A percentile compares a stretch with the other conserved stretches of the same genome.
phyloP scores from a whole-genome alignment of 2,329 filamentous ascomycete species.

The Penicillium sp. region DNA sequence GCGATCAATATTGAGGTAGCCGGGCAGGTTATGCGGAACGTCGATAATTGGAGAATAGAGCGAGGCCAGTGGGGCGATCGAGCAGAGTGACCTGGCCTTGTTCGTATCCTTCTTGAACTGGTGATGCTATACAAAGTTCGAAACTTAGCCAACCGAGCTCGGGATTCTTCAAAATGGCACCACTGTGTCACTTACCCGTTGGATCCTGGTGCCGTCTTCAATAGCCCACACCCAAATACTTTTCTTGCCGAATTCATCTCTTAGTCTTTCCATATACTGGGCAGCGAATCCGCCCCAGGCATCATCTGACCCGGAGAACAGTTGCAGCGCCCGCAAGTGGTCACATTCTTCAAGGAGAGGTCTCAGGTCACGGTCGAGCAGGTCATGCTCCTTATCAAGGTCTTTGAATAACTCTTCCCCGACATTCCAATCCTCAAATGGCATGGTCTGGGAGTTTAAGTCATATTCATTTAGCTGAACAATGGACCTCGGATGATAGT shows the following conservation, averaged over 20 bases:
- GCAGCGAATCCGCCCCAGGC: conserved; percentile 78
- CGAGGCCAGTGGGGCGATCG: conserved; percentile 69
- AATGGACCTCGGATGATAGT: conserved; percentile 83
- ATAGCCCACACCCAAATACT: conserved; percentile 85
- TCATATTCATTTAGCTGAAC: conserved; percentile 87
- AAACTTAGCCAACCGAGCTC: conserved; percentile 29
- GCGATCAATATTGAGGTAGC: conserved; percentile 60
- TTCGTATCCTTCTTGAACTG: conserved; percentile 68
- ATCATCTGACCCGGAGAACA: conserved; percentile 70
- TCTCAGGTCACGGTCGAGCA: conserved; percentile 86
- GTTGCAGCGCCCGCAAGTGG: conserved; percentile 82
- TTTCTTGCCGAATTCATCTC: conserved; percentile 89
- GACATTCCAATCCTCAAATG: conserved; percentile 73
- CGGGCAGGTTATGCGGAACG: conserved; percentile 57
- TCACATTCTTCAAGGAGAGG: conserved; percentile 92
- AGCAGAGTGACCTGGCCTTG: conserved; percentile 68
- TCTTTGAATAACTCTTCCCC: conserved; percentile 74
- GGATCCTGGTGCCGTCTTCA: conserved; percentile 60
- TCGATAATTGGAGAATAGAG: conserved; percentile 74
- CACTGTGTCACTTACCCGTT: conserved; percentile 49
- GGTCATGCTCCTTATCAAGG: conserved; percentile 76
- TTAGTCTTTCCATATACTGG: conserved; percentile 71
- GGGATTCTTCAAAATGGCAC: not conserved
- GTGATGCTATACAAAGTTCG: conserved; percentile 51
- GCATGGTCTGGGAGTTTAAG: conserved; percentile 73